These are phyloP conservation scores for Colletotrichum phormii DNA, from an alignment of 2,329 filamentous ascomycete species.

Conservation along the genomic window DNA sequence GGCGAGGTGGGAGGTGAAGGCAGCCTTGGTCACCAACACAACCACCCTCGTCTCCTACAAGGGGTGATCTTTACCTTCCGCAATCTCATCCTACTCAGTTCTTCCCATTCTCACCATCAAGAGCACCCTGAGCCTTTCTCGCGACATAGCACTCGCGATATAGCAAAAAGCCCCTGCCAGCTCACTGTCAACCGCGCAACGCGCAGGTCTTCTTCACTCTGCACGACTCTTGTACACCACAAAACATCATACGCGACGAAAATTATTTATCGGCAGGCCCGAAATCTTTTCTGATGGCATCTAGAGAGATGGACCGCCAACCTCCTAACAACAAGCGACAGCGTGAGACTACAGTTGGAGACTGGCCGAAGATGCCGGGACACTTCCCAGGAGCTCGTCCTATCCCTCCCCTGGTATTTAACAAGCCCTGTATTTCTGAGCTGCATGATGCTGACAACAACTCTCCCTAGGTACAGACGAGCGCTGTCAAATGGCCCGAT, in stretches of 20 bases:
- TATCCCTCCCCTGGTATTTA: background rate
- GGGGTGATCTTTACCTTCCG: background rate
- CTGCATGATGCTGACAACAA: background rate
- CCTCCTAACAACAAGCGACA: background rate
- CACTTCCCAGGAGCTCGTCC: background rate
- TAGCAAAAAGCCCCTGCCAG: background rate
- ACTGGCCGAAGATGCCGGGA: slow-evolving; percentile 7
- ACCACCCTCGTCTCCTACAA: background rate
- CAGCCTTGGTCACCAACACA: background rate
- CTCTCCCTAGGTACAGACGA: background rate
- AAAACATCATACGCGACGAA: background rate
- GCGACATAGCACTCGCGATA: background rate
- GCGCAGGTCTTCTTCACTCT: background rate
- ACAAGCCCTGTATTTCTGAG: background rate
- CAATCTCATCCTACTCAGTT: background rate
- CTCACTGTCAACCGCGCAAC: too few species aligned
- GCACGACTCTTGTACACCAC: background rate
- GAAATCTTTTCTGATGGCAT: background rate
- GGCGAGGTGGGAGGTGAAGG: background rate
- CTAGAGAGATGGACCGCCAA: background rate
- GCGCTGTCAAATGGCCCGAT: background rate
- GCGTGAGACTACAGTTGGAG: background rate
- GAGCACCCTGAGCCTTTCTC: too few species aligned
- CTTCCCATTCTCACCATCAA: too few species aligned
- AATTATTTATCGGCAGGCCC: background rate